These are phyloP conservation scores for Agaricus blazei DNA, from an alignment of 768 basidiomycete species.

Conservation along the genomic window DNA sequence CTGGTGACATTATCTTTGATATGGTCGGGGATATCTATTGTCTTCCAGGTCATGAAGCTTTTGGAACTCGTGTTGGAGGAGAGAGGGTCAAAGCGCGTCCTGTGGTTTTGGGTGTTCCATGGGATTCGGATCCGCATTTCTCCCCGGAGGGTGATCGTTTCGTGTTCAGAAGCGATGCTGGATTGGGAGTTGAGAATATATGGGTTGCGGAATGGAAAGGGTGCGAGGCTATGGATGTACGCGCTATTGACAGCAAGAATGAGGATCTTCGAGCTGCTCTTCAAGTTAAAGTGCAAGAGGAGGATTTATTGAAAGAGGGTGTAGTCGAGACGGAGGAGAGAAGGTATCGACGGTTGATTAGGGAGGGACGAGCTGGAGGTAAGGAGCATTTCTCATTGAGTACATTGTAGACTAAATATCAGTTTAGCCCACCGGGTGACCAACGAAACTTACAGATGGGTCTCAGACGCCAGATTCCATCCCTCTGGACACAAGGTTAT, in stretches of 20 bases:
- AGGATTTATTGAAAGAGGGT: constrained; percentile 41
- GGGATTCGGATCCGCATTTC: constrained; percentile 71
- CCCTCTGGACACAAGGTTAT: constrained; percentile 56
- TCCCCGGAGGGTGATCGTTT: constrained; percentile 59
- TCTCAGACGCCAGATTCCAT: constrained; percentile 68
- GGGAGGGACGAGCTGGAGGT: constrained; percentile 54
- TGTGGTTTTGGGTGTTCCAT: constrained; percentile 58
- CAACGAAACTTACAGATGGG: constrained; percentile 71
- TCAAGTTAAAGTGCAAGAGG: constrained; percentile 33
- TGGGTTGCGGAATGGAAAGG: constrained; percentile 66
- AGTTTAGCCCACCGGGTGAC: constrained; percentile 45
- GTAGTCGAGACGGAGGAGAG: constrained; percentile 45
- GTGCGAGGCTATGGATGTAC: constrained; percentile 57
- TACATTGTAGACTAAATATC: not conserved
- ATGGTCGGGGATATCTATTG: constrained; percentile 76
- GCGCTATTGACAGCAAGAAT: constrained; percentile 22
- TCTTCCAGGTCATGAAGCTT: constrained; percentile 39
- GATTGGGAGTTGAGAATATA: constrained; percentile 68
- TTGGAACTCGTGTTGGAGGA: constrained; percentile 9
- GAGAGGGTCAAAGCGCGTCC: constrained; percentile 44
- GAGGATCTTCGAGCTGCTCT: constrained; percentile 31
- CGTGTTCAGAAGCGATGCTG: constrained; percentile 72
- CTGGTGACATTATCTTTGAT: constrained; percentile 70
- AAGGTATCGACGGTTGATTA: constrained; percentile 41
- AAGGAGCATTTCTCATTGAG: constrained; percentile 14